Conservation (phyloP, 805 yeast species). For the Suhomyces faveliae region DNA sequence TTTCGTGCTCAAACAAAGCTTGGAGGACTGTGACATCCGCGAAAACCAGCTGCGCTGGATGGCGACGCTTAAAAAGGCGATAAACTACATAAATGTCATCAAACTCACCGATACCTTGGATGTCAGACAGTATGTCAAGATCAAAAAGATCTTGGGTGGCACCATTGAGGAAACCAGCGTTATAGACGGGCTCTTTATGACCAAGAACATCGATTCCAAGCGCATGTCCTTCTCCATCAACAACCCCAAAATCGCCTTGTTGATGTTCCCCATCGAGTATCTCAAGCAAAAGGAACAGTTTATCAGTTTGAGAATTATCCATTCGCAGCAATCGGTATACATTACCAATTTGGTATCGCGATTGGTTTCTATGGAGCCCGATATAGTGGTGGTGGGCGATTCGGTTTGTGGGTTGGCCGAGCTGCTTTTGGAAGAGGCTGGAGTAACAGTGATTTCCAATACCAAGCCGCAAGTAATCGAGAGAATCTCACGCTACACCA, state of each 20-base stretch:
- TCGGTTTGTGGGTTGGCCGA: conserved; percentile 82
- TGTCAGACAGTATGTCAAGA: conserved; percentile 82
- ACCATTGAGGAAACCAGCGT: conserved; percentile 49
- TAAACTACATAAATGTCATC: conserved; percentile 56
- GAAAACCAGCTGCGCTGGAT: conserved; percentile 58
- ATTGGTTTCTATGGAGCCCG: conserved; percentile 73
- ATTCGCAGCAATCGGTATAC: conserved; percentile 86
- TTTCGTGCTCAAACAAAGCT: conserved; percentile 55
- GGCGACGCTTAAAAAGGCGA: conserved; percentile 45
- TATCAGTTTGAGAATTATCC: conserved; percentile 76
- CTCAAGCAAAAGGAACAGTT: conserved; percentile 73
- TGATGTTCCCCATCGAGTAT: conserved; percentile 89
- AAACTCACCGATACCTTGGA: conserved; percentile 76
- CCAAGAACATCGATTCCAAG: conserved; percentile 78
- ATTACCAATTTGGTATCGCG: conserved; percentile 78
- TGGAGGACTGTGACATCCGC: conserved; percentile 58
- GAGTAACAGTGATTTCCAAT: conserved; percentile 77
- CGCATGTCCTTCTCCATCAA: conserved; percentile 65
- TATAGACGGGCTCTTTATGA: conserved; percentile 79
- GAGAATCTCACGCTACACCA: conserved; percentile 72
- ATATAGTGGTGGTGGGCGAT: conserved; percentile 72
- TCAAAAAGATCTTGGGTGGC: conserved; percentile 84
- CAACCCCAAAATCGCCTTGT: conserved; percentile 73
- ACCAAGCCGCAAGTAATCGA: conserved; percentile 80
- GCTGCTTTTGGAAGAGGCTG: conserved; percentile 65